Conservation (phyloP, 305 asterid genomes). For the Fraxinus latifolia region DNA sequence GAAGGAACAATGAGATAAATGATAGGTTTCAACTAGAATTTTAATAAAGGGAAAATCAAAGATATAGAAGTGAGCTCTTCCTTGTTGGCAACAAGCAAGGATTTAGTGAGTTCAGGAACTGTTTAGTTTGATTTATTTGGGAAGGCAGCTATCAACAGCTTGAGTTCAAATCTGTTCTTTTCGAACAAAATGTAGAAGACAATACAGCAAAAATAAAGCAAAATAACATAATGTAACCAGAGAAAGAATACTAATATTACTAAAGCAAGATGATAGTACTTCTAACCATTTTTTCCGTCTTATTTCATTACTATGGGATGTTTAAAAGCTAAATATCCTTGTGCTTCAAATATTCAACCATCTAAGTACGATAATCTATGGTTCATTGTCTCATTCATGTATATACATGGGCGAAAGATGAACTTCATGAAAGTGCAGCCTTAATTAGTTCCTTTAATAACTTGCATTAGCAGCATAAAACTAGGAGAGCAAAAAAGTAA, state of each 20-base stretch:
- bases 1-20: neutral
- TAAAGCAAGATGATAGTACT: neutral
- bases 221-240: neutral
- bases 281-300: neutral
- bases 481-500: constrained; percentile 8
- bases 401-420: neutral
- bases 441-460: neutral
- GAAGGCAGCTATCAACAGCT: neutral
- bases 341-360: neutral
- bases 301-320: neutral
- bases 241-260: neutral
- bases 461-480: neutral
- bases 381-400: neutral
- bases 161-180: neutral
- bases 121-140: neutral
- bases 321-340: neutral
- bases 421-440: neutral
- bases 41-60: neutral
- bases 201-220: neutral
- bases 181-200: neutral
- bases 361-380: neutral
- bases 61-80: neutral
- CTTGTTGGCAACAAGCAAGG: neutral
- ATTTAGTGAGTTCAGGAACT: neutral
- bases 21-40: neutral